Percentiles rank a stretch among this genome's conserved stretches.
Evolutionary conservation across 1,139 yeast species (phyloP).

Genomic region (Blastobotrys elegans): DNA sequence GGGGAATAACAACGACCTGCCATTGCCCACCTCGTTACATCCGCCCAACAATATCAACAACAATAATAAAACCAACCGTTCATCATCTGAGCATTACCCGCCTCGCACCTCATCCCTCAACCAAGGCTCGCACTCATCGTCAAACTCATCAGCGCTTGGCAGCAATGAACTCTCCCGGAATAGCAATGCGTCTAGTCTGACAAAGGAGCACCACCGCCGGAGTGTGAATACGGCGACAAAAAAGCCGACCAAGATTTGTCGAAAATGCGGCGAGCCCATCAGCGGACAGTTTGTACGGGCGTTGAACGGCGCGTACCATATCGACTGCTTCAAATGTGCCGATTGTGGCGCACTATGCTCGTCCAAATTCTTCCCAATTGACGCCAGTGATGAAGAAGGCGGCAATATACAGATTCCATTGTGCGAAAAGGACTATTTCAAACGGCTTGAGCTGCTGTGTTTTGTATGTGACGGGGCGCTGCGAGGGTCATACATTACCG

Average conservation of each 20-base stretch:
- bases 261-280: constrained; percentile 60
- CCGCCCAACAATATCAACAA: neutral
- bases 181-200: neutral
- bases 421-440: constrained; percentile 91
- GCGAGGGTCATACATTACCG: constrained; percentile 91
- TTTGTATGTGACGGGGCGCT: constrained; percentile 78
- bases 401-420: constrained; percentile 61
- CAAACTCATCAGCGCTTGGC: neutral
- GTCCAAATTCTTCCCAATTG: constrained; percentile 61
- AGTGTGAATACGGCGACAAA: constrained; percentile 2
- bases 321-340: constrained; percentile 78
- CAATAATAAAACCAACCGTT: neutral
- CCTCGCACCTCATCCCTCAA: constrained; percentile 12
- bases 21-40: constrained; percentile 1
- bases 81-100: neutral
- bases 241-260: constrained; percentile 40
- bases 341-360: constrained; percentile 79
- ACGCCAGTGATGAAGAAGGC: constrained; percentile 16
- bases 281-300: constrained; percentile 86
- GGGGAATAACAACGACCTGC: no score
- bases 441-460: constrained; percentile 76
- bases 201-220: constrained; percentile 3
- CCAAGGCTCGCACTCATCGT: neutral
- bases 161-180: neutral
- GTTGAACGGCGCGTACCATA: constrained; percentile 71